Base-by-base conservation (phyloP, 2,329 filamentous ascomycete genomes). In the Botrytis pseudocinerea region DNA sequence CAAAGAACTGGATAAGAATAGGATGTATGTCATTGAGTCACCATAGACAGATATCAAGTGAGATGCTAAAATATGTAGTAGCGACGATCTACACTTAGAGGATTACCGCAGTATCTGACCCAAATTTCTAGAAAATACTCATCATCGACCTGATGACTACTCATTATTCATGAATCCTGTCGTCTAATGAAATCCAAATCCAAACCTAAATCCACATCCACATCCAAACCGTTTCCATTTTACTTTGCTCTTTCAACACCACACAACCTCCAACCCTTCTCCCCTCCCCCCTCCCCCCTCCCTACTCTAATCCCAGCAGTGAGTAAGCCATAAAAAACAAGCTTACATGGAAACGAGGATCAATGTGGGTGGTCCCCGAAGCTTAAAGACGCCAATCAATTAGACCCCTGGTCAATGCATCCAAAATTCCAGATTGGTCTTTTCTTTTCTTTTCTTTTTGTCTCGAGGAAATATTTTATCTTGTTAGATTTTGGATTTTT, bases 361-460 rank as follows among this genome's bases (percentile, higher is more conserved):
- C 46, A 46, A 38, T 46, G 57, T 60, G 57, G 61, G 32, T 57
- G 60, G 69, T 71, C 70, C 70, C 70, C 70, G 70, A 71, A 71
- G 70, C 70, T 71, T 66, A 66, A 66, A 71, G 46, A 71, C 70
- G 70, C 70, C 70, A 71, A 71, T 71, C 48, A 71, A 71, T 4
- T 42, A 60, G 32, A 59, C 46, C 69, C 69, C 69, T 71, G 46
- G 69, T 57, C 69, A 40, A 40, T 71, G 69, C 69, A 46, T 71
- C 9, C 59, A 46, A 48, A 44, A 48, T 40, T 70, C 69, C 69
- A 70, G 69, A 51, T 51, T 48, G 57, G 57, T 18, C 69, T 46
- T 40, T 62, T n/a, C 22, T 48, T 44, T 28, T 20, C 20, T 32
- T 40, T 62, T 48, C 28, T 22, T 38, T 28, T 62, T 46, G 35